phyloP scores from a whole-genome alignment of 345 rosid genomes.

The Eucalyptus guilfoylei region DNA sequence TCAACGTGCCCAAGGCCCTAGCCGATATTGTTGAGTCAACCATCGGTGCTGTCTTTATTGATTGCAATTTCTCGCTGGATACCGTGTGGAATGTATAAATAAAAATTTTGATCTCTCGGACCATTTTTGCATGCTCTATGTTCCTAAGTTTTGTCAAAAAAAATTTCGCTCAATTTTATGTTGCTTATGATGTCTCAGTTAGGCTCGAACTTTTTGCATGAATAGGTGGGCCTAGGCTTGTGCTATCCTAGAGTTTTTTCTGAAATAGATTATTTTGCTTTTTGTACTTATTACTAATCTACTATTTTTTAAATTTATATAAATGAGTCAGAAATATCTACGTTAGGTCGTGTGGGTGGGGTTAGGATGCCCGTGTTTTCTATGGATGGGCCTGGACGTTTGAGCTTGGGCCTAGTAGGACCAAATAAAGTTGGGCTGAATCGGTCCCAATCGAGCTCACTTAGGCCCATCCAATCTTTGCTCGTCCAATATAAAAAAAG shows the following conservation, averaged over 20 bases:
- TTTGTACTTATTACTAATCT: background rate
- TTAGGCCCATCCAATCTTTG: no score
- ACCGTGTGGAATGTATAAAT: slow-evolving; percentile 33
- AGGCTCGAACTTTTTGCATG: background rate
- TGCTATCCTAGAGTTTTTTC: background rate
- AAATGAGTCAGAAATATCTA: no score
- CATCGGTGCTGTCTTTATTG: slow-evolving; percentile 34
- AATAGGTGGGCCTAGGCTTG: background rate
- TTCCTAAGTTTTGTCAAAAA: background rate
- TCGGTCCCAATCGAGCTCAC: no score
- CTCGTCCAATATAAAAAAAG: no score
- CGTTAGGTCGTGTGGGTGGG: background rate
- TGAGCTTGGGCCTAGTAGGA: no score
- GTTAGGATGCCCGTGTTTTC: background rate
- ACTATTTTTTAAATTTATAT: background rate
- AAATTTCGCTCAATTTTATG: background rate
- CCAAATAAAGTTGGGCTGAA: no score
- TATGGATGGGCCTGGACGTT: no score
- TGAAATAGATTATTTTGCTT: no score
- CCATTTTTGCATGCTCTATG: background rate
- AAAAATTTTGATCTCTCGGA: background rate
- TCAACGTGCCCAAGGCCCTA: slow-evolving; percentile 39
- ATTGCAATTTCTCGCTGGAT: slow-evolving; percentile 19
- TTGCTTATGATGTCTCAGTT: background rate
- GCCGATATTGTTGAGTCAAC: slow-evolving; percentile 53